Evolutionary conservation across 768 basidiomycete species (phyloP), one percentile per base, ranked within the genome.

Genomic region (Mrakia blollopis): DNA sequence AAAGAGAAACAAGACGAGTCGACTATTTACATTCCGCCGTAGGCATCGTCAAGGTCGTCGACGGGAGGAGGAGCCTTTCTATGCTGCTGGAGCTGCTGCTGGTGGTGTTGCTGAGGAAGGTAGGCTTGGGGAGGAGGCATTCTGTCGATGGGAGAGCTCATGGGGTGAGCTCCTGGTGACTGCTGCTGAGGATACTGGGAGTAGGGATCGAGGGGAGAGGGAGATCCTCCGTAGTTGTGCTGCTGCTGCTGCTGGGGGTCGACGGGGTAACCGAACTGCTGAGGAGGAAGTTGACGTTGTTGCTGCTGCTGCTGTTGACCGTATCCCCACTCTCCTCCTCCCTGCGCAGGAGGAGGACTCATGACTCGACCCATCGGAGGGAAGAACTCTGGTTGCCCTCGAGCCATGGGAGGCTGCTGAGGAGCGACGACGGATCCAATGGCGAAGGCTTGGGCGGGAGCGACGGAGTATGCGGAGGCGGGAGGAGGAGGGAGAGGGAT

Each of bases 401-500:
- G 65, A 23, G 65, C 35, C 18, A 41, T 21, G 39, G 65, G 65
- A 25, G 65, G 37, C n/a, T 68, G 65, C 21, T 68, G 65, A 39
- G 65, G 37, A 39, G 65, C 32, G 25, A 68, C 13, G 25, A 68
- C 65, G 35, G 65, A 39, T 37, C 65, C 65, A 39, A 68, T n/a
- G 65, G 65, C 65, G 25, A 68, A 68, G 3, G 32, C 65, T n/a
- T 44, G 65, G 44, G 65, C 23, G 25, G 65, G 39, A 39, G 23
- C 35, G 18, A 30, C 39, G 11, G 35, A 39, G 37, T 18, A 25
- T 16, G 65, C 35, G 65, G 35, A 68, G 18, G 39, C 16, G 37
- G 65, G 39, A 37, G 65, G 35, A 37, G 65, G 39, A 39, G 65
- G 65, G 25, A 68, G 65, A n/a, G 65, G 65, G 25, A 68, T 68